These are phyloP conservation scores for Diplosphaera chodatii DNA, from an alignment of 139 green algal genomes.

Conservation along the genomic window DNA sequence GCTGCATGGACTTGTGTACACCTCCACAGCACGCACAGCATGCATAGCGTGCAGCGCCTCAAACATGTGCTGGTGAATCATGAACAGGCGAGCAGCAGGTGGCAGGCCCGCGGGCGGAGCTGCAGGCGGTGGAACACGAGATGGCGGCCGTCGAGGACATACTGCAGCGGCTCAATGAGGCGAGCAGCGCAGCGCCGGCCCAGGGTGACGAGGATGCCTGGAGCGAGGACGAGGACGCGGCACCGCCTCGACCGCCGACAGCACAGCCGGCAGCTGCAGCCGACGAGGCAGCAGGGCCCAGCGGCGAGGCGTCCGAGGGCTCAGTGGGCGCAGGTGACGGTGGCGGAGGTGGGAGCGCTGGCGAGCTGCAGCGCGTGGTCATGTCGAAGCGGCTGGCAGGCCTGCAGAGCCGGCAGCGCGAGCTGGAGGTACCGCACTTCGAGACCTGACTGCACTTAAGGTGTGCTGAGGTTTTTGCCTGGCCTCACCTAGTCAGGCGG, in stretches of 20 bases:
- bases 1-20: too few species aligned
- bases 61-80: too few species aligned
- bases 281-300: background rate
- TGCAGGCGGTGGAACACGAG: background rate
- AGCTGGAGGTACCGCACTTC: background rate
- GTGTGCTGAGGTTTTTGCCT: background rate
- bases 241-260: background rate
- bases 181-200: too few species aligned
- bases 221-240: background rate
- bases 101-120: background rate
- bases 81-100: background rate
- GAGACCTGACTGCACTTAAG: background rate
- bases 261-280: too few species aligned
- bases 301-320: background rate
- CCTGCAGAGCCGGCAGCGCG: conserved; percentile 20
- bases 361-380: conserved; percentile 26
- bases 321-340: background rate
- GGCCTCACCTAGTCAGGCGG: too few species aligned
- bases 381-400: conserved; percentile 30
- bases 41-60: too few species aligned
- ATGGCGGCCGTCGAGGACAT: background rate
- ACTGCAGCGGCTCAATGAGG: background rate
- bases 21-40: too few species aligned
- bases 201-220: background rate
- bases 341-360: background rate